Evolutionary conservation across 2,329 filamentous ascomycete genomes (phyloP), one percentile per base, ranked within the genome.

Genomic region (Septoria linicola): DNA sequence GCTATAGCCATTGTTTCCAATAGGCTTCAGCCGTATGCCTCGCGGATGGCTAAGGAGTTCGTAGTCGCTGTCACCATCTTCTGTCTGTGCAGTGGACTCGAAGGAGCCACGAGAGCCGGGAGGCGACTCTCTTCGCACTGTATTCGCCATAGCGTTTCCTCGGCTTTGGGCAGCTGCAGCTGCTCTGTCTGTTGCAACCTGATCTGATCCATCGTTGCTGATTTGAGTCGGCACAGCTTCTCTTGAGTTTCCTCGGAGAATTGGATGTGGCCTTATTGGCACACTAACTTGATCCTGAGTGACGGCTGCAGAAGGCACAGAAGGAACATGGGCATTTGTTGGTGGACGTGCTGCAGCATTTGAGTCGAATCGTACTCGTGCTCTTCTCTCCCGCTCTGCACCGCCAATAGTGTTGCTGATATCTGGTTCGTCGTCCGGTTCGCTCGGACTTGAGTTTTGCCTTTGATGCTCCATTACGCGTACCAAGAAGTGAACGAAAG

Each of bases 61-160:
- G 21, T 46, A 37, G 19, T 57, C 43, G 13, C 51, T 52, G 20
- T 41, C 51, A 7, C 40, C 44, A 14, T 40, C 35, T 30, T 41
- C 49, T 4, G 44, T 45, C 7, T 36, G 25, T 2, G 39, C 40
- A 19, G 27, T 17, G 20, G 51, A 51, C 13, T 57, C 54, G 4
- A 54, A 47, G 1, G 54, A 57, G n/a, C 25, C 21, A 17, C 54
- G 41, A 6, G 21, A 19, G 23, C 30, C 39, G 5, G 27, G 13
- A 13, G 54, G 40, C 10, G 54, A 52, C 8, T 44, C 43, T 37
- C 34, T 27, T 44, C 27, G 40, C 4, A 53, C 54, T 35, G 7
- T 48, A 11, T 50, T 36, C n/a, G 54, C 54, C 50, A 50, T 42
- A 3, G 35, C 42, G 40, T 50, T 30, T 6, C 45, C 54, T 51